A percentile compares a stretch with the other conserved stretches of the same genome.
phyloP scores from a whole-genome alignment of 1,139 yeast species.

The Sugiyamaella grinbergsii region DNA sequence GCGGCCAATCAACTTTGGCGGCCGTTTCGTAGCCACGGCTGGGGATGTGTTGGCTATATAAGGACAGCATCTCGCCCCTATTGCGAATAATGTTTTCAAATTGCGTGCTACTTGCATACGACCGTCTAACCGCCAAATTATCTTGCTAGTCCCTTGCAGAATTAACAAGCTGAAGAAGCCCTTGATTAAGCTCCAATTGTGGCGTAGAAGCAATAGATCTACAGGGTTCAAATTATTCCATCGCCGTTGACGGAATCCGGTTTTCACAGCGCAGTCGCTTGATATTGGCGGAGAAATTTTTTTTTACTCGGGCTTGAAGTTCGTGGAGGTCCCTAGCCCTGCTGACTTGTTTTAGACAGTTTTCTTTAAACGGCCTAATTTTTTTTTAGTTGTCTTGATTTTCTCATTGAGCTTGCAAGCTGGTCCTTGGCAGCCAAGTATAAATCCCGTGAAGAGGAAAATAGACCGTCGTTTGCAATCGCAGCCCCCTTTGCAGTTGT shows the following conservation, averaged over 20 bases:
- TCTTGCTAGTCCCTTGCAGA: conserved; percentile 13
- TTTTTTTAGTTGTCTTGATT: too few relatives aligned
- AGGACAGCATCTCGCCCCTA: conserved; percentile 1
- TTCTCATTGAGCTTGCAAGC: too few relatives aligned
- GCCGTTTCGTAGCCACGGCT: too few relatives aligned
- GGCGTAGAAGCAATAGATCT: conserved; percentile 16
- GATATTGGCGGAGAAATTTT: conserved; percentile 5
- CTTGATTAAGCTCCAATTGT: conserved; percentile 6
- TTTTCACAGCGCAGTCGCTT: neutral
- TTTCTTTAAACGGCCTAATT: too few relatives aligned
- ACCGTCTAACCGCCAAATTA: neutral
- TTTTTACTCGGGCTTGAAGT: too few relatives aligned
- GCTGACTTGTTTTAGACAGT: too few relatives aligned
- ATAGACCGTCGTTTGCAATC: too few relatives aligned
- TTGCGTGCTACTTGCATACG: conserved; percentile 20
- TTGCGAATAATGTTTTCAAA: conserved; percentile 9
- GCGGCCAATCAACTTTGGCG: conserved; percentile 7
- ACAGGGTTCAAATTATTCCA: neutral
- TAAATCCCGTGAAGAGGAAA: too few relatives aligned
- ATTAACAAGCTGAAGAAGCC: conserved; percentile 8
- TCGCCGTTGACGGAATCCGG: conserved; percentile 2
- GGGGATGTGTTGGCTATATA: conserved; percentile 13
- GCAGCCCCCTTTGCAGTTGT: too few relatives aligned
- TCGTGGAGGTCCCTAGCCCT: too few relatives aligned
- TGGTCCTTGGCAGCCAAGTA: too few relatives aligned